Conservation (phyloP, 257 asterid species). For the Eustoma russellianum region DNA sequence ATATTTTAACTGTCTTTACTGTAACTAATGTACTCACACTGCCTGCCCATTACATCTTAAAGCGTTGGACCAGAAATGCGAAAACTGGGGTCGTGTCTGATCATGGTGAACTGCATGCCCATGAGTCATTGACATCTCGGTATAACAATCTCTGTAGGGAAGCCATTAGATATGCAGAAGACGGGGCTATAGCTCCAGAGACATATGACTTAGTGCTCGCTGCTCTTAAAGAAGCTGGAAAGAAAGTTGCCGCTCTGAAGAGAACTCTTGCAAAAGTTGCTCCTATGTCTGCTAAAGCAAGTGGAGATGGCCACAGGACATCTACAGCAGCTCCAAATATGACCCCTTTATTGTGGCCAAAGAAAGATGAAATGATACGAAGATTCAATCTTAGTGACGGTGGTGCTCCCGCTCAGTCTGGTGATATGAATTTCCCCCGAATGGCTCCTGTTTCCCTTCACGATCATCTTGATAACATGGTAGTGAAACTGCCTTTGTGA, state of each 20-base stretch:
- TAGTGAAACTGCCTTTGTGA: conserved; percentile 16
- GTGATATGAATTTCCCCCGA: conserved; percentile 37
- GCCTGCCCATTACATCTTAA: conserved; percentile 74
- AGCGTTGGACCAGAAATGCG: conserved; percentile 91
- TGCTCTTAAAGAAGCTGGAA: conserved; percentile 62
- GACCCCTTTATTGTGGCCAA: conserved; percentile 73
- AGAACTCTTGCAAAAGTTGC: conserved; percentile 47
- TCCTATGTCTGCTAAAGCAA: conserved; percentile 45
- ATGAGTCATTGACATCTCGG: conserved; percentile 41
- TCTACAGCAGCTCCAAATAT: conserved; percentile 32
- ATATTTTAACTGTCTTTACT: conserved; percentile 84
- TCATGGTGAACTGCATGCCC: conserved; percentile 31
- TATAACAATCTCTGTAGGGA: conserved; percentile 74
- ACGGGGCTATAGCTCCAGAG: conserved; percentile 65
- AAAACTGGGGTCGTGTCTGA: conserved; percentile 40
- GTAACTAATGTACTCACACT: conserved; percentile 85
- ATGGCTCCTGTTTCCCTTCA: conserved; percentile 53
- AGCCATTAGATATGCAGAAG: conserved; percentile 75
- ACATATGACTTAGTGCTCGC: conserved; percentile 49
- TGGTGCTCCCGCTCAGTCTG: conserved; percentile 34
- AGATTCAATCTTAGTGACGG: conserved; percentile 57
- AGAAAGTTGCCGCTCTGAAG: conserved; percentile 55
- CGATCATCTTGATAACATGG: conserved; percentile 54
- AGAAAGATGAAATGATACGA: conserved; percentile 50
- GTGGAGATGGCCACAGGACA: conserved; percentile 36